Evolutionary conservation across 148 eudicot species (phyloP).

Genomic region (Vaccinium macrocarpon): DNA sequence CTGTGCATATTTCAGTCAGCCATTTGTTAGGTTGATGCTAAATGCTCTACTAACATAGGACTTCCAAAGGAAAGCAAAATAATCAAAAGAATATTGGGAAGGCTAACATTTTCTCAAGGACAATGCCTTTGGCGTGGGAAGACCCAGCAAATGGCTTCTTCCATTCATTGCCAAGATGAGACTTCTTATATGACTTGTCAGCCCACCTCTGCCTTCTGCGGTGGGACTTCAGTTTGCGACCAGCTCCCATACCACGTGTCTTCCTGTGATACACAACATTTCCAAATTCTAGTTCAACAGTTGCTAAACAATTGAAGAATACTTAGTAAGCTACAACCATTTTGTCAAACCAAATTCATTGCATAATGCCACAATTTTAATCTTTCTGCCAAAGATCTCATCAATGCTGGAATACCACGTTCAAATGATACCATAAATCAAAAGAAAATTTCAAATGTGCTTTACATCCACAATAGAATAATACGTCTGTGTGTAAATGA

Average conservation of each 20-base stretch:
- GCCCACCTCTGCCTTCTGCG: slow-evolving; percentile 87
- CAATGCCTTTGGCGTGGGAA: slow-evolving; percentile 87
- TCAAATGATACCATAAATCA: neutral
- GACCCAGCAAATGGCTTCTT: slow-evolving; percentile 85
- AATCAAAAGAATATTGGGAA: neutral
- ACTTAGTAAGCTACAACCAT: neutral
- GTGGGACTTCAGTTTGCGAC: slow-evolving; percentile 82
- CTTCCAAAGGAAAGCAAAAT: neutral
- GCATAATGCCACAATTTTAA: neutral
- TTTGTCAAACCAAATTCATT: neutral
- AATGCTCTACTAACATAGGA: neutral
- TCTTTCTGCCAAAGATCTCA: neutral
- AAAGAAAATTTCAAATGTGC: neutral
- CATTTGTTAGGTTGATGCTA: neutral
- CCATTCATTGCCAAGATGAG: slow-evolving; percentile 90
- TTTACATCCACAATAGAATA: neutral
- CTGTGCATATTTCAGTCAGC: slow-evolving; percentile 18
- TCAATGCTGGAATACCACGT: neutral
- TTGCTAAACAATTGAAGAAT: neutral
- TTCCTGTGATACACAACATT: slow-evolving; percentile 34
- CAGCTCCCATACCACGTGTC: slow-evolving; percentile 86
- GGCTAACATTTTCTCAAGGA: slow-evolving; percentile 70
- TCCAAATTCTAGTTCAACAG: neutral
- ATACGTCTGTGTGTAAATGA: neutral
- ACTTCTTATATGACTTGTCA: slow-evolving; percentile 81